Evolutionary conservation across 352 stramenopile genomes (phyloP).

Genomic region (Pythium oligandrum): DNA sequence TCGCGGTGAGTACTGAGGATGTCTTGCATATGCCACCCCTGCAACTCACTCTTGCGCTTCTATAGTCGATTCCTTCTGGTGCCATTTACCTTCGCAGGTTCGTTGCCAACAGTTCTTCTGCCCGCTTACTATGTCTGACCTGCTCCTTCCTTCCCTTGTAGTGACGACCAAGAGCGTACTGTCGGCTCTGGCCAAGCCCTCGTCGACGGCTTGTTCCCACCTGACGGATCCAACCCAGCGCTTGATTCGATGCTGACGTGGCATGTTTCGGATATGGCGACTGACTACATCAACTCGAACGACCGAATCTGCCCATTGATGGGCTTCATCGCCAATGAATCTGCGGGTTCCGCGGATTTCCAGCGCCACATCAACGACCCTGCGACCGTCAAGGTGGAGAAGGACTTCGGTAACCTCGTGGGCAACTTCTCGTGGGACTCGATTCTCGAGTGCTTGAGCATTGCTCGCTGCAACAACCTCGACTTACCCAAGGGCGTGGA

Average conservation of each 20-base stretch:
- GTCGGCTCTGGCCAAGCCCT: constrained; percentile 79
- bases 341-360: constrained; percentile 53
- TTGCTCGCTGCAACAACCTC: constrained; percentile 74
- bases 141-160: constrained; percentile 6
- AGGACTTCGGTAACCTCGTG: constrained; percentile 56
- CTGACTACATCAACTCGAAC: constrained; percentile 78
- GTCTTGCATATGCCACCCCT: constrained; percentile 15
- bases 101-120: neutral
- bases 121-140: no score
- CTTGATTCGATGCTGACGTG: constrained; percentile 70
- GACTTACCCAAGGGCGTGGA: constrained; percentile 56
- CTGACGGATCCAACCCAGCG: constrained; percentile 34
- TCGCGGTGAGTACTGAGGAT: constrained; percentile 24
- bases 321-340: constrained; percentile 56
- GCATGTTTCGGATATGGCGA: constrained; percentile 69
- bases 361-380: constrained; percentile 39
- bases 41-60: neutral
- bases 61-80: constrained; percentile 6
- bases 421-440: constrained; percentile 80
- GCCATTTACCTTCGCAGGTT: constrained; percentile 70
- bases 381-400: constrained; percentile 41
- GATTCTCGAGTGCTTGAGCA: constrained; percentile 78
- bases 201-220: constrained; percentile 74
- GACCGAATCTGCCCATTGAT: constrained; percentile 78
- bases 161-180: constrained; percentile 81